Evolutionary conservation across 805 yeast species (phyloP).

Genomic region (Lipomyces sp.): DNA sequence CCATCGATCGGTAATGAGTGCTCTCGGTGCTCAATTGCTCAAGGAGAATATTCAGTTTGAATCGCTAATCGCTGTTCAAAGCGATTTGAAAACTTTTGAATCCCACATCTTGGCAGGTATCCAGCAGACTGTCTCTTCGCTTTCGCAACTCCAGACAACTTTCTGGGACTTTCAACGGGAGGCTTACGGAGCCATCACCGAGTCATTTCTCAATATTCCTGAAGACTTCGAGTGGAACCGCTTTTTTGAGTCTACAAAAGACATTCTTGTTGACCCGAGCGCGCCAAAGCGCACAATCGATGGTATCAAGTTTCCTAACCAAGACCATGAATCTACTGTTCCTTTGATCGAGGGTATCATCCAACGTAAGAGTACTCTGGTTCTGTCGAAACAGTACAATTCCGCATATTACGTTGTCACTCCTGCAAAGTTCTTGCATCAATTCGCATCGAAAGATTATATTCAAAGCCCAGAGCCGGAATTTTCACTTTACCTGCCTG

Average conservation of each 20-base stretch:
- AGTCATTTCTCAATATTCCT: constrained; percentile 39
- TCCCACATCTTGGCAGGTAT: constrained; percentile 44
- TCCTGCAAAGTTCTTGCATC: constrained; percentile 45
- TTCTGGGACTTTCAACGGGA: constrained; percentile 37
- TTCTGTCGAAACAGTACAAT: constrained; percentile 43
- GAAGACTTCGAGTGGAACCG: constrained; percentile 47
- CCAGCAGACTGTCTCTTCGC: constrained; percentile 40
- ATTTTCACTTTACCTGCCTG: constrained; percentile 48
- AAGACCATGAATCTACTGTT: constrained; percentile 41
- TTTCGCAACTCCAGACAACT: constrained; percentile 35
- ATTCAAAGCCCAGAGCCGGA: constrained; percentile 47
- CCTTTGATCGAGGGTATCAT: constrained; percentile 51
- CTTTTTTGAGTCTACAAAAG: constrained; percentile 39
- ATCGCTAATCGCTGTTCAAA: constrained; percentile 45
- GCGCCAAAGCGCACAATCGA: constrained; percentile 42
- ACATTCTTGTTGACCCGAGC: constrained; percentile 37
- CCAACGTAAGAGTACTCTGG: constrained; percentile 44
- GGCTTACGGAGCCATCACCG: constrained; percentile 36
- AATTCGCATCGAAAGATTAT: constrained; percentile 46
- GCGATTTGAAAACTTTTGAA: constrained; percentile 43
- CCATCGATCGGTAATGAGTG: constrained; percentile 40
- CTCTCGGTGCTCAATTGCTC: constrained; percentile 44
- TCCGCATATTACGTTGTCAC: constrained; percentile 49
- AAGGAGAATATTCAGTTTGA: constrained; percentile 49
- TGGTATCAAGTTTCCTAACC: constrained; percentile 42